Conservation (phyloP, 441 rosid genomes). For the Theobroma grandiflorum region DNA sequence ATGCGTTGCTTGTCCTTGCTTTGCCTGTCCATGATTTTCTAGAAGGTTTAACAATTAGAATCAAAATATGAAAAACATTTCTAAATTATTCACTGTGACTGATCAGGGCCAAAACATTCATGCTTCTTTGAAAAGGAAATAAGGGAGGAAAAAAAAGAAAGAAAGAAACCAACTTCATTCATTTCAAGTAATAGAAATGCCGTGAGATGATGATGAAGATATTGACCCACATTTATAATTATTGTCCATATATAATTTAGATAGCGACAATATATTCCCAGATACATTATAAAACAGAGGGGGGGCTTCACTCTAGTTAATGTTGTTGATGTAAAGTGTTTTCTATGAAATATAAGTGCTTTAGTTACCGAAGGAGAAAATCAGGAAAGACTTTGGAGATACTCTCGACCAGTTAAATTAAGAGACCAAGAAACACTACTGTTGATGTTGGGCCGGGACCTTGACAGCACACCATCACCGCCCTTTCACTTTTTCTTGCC, state of each 20-base stretch:
- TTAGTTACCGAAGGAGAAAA: neutral
- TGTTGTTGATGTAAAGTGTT: neutral
- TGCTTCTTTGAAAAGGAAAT: neutral
- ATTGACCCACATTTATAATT: slow-evolving; percentile 5
- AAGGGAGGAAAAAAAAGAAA: neutral
- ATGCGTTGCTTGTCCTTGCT: neutral
- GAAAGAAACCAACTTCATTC: neutral
- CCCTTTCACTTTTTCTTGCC: slow-evolving; percentile 33
- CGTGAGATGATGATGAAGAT: neutral
- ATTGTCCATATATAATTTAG: neutral
- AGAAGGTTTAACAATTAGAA: neutral
- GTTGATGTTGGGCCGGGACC: neutral
- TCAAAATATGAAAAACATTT: neutral
- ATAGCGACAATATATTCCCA: neutral
- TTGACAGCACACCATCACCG: neutral
- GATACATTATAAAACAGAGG: neutral
- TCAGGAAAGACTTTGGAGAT: neutral
- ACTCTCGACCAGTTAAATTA: neutral
- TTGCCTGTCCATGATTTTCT: neutral
- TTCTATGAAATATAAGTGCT: neutral
- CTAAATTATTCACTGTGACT: neutral
- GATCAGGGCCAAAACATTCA: neutral
- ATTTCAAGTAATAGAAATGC: neutral
- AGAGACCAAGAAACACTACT: neutral
- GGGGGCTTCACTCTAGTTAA: neutral